Evolutionary conservation across 192 early-diverging fungal genomes (phyloP).

Genomic region (Coemansia guatemalensis): DNA sequence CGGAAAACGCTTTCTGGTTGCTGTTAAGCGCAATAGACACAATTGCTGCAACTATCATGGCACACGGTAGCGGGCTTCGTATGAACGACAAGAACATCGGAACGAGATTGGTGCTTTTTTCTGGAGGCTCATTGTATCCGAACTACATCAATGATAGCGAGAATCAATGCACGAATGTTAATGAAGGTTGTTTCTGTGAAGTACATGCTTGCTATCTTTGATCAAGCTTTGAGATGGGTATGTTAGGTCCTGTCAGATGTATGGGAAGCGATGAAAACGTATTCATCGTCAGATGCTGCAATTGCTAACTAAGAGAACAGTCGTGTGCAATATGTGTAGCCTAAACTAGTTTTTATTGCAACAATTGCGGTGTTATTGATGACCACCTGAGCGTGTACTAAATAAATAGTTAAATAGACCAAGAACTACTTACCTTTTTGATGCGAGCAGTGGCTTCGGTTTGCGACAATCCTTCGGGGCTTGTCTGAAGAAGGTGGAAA

Average conservation of each 20-base stretch:
- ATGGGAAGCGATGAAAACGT: no score
- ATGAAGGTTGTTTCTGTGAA: not conserved
- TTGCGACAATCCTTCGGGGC: conserved; percentile 61
- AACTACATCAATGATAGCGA: conserved; percentile 50
- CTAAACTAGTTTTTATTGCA: not conserved
- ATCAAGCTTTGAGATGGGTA: not conserved
- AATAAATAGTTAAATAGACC: no score
- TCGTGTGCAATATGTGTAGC: no score
- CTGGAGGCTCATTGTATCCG: conserved; percentile 66
- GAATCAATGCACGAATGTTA: not conserved
- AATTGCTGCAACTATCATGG: conserved; percentile 84
- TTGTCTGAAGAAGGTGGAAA: conserved; percentile 66
- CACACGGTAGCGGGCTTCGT: conserved; percentile 77
- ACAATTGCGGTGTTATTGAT: not conserved
- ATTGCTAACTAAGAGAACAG: no score
- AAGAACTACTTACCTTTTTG: conserved; percentile 50
- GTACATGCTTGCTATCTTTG: not conserved
- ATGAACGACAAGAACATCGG: conserved; percentile 84
- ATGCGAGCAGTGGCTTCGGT: conserved; percentile 63
- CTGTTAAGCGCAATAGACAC: conserved; percentile 76
- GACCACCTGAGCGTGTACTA: no score
- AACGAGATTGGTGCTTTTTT: conserved; percentile 76
- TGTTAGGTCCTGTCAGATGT: no score
- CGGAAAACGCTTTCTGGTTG: conserved; percentile 61
- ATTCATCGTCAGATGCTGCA: no score